Base-by-base conservation (phyloP, 768 basidiomycete species). In the Sarcodon sp. region DNA sequence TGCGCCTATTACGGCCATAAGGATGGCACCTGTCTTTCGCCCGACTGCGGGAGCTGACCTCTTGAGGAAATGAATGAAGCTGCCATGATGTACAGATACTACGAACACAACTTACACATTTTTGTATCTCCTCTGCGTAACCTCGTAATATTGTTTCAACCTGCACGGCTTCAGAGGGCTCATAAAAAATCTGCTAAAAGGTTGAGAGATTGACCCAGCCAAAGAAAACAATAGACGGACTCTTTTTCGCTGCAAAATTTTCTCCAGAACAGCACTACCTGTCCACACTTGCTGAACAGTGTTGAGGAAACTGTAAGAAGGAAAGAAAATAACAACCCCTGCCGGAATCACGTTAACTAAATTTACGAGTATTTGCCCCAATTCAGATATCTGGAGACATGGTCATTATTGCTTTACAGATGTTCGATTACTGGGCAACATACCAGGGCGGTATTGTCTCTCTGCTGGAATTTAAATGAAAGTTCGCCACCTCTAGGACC, bases 1-100 rank as follows among this genome's bases (percentile, higher is more conserved):
- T 27, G 92, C 94, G 13, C 93, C 93, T 27, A 98, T 83, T 8
- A 98, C 96, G 2, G 96, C 94, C 48, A 98, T 83, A 4, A 99
- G 68, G 35, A 99, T 61, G 3, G 89, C 88, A 12, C 91, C 91
- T 9, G 8, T 41, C 39, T 13, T 41, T 41, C 27, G 7, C 39
- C 39, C 27, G 11, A 13, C 7, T 4, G 16, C 21, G 21, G 21
- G 21, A 4, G 21, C 27, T 13, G 39, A 15, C 27, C n/a, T 21
- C 44, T 31, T 45, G 7, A 18, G n/a, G 21, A 31, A 21, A 45
- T 7, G 8, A 45, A 34, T 34, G 10, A 13, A 15, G 33, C 4
- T 41, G 27, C 39, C 16, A 11, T 41, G 7, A 13, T 9, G 39
- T 8, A 21, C 15, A 39, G n/a, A n/a, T n/a, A 15, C 39, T 32